Evolutionary conservation across 139 green algal genomes (phyloP), one percentile per base, ranked within the genome.

Genomic region (Closterium sp.): DNA sequence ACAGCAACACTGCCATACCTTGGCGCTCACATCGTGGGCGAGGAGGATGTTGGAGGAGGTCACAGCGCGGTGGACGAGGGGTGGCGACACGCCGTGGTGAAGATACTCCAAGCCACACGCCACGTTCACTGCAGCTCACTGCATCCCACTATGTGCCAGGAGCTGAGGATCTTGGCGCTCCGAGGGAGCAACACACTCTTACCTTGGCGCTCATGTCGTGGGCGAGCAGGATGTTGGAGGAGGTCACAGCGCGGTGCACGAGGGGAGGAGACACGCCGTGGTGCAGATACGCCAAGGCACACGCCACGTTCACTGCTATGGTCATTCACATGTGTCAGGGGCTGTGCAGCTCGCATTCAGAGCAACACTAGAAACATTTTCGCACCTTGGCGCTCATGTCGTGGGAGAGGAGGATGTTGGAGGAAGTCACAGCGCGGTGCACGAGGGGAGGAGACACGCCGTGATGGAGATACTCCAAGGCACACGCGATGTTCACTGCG

Each of bases 21-120:
- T 89, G 38, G 38, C 38, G 38, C 38, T 50, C 30, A 62, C 24
- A 10, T 89, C 86, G 10, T n/a, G 27, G 31, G 30, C 3, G 86
- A 89, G 86, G 30, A 89, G 86, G 86, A 89, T 89, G 86, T 34
- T 42, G 86, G 86, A 62, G 30, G 86, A 89, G 27, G 29, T 89
- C 27, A 89, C 13, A 10, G 30, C 86, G 28, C 86, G 30, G 31
- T 89, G 86, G 11, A 31, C 86, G 30, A 89, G 29, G 19, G 86
- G 29, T 2, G 86, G 86, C 2, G 29, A 89, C 24, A 28, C n/a
- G 22, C 86, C 86, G 86, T 89, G 86, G 32, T 38, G 32, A 3
- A 89, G 31, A 38, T 38, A 38, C 32, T 38, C 32, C 32, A 38
- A 38, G 32, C 2, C 32, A 38, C 32, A 38, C 3, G 32, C 32